phyloP scores from a whole-genome alignment of 768 basidiomycete species.

The Leccinum aurantiacum region DNA sequence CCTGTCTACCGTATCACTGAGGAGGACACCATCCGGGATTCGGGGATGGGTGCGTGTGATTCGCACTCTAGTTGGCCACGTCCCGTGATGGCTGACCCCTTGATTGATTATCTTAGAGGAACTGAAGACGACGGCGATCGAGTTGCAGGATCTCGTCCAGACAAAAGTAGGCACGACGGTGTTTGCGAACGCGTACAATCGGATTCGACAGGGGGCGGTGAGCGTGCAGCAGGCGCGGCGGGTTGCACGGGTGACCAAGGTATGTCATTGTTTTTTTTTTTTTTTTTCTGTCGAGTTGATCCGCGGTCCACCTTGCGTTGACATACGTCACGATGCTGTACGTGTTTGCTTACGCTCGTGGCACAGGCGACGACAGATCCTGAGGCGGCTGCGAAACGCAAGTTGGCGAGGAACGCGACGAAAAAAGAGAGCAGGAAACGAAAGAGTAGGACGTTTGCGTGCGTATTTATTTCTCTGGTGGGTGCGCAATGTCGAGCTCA shows the following conservation, averaged over 20 bases:
- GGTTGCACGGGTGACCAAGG: slow-evolving; percentile 53
- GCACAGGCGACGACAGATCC: slow-evolving; percentile 70
- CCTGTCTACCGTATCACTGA: slow-evolving; percentile 87
- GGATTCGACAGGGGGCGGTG: slow-evolving; percentile 70
- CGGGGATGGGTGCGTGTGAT: slow-evolving; percentile 63
- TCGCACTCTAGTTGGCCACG: slow-evolving; percentile 38
- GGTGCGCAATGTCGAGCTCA: neutral
- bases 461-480: slow-evolving; percentile 32
- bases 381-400: slow-evolving; percentile 72
- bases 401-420: slow-evolving; percentile 62
- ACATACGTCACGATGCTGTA: neutral
- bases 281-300: neutral
- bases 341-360: neutral
- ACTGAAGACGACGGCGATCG: slow-evolving; percentile 73
- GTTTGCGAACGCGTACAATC: slow-evolving; percentile 78
- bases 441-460: slow-evolving; percentile 58
- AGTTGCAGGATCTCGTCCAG: slow-evolving; percentile 87
- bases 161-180: slow-evolving; percentile 82
- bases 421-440: slow-evolving; percentile 77
- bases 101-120: slow-evolving; percentile 60
- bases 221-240: slow-evolving; percentile 72
- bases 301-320: neutral
- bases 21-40: slow-evolving; percentile 79
- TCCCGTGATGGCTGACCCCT: slow-evolving; percentile 1
- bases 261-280: slow-evolving; percentile 23